phyloP scores from a whole-genome alignment of 1,284 basidiomycete genomes.

The Anthracocystis setariae region DNA sequence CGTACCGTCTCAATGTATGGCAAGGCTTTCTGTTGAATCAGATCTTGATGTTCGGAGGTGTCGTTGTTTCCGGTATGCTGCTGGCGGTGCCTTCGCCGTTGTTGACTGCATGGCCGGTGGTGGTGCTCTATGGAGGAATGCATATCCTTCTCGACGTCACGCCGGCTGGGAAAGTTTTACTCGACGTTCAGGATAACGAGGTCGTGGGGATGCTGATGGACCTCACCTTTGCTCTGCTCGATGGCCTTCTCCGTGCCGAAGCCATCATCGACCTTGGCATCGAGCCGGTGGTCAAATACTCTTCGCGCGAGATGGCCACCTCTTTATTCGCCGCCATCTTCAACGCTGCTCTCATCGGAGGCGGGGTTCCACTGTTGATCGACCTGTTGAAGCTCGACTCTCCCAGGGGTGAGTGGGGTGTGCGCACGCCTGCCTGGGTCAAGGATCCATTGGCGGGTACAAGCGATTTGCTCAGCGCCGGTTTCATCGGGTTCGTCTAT shows the following conservation, averaged over 20 bases:
- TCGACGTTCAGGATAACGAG: conserved; percentile 22
- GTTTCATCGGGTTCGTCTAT: conserved; percentile 27
- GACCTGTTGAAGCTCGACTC: conserved; percentile 53
- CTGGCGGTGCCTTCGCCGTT: conserved; percentile 50
- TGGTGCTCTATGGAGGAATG: conserved; percentile 50
- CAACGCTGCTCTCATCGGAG: conserved; percentile 51
- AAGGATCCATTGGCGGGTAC: conserved; percentile 34
- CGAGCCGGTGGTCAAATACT: conserved; percentile 38
- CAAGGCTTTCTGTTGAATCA: conserved; percentile 55
- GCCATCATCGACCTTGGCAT: conserved; percentile 55
- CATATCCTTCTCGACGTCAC: conserved; percentile 32
- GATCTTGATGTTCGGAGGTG: conserved; percentile 58
- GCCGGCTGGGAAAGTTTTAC: conserved; percentile 25
- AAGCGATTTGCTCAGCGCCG: conserved; percentile 45
- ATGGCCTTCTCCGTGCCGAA: conserved; percentile 55
- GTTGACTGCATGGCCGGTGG: conserved; percentile 37
- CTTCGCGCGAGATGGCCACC: conserved; percentile 26
- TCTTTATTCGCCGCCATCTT: conserved; percentile 51
- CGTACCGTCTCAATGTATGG: conserved; percentile 32
- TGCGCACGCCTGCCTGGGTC: conserved; percentile 50
- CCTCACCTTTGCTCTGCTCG: conserved; percentile 41
- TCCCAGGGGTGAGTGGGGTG: conserved; percentile 46
- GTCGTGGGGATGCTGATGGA: conserved; percentile 34
- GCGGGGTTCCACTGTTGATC: conserved; percentile 54
- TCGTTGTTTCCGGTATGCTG: conserved; percentile 27